Percentiles rank a stretch among this genome's conserved stretches.
Evolutionary conservation across 2,329 filamentous ascomycete genomes (phyloP).

Genomic region (Tolypocladium album): DNA sequence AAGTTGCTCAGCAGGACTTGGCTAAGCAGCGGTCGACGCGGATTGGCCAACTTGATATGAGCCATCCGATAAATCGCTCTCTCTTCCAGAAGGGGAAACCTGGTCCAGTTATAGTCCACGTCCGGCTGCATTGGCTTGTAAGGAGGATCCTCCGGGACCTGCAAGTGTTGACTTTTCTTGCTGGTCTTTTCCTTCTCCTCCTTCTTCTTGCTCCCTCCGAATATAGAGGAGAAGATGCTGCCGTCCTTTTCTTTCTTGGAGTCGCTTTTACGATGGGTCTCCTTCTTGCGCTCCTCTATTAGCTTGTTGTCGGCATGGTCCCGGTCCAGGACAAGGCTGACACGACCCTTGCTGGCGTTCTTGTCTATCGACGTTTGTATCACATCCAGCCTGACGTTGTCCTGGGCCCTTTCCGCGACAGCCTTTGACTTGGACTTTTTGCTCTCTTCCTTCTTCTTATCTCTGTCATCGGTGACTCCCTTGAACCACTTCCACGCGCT

Average conservation of each 20-base stretch:
- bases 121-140: constrained; percentile 69
- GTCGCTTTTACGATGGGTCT: constrained; percentile 62
- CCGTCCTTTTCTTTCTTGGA: constrained; percentile 88
- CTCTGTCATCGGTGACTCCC: constrained; percentile 62
- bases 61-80: constrained; percentile 97
- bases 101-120: constrained; percentile 90
- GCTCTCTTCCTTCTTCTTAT: constrained; percentile 46
- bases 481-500: constrained; percentile 62
- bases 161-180: constrained; percentile 65
- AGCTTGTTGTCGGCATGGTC: constrained; percentile 61
- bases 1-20: constrained; percentile 97
- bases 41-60: constrained; percentile 98
- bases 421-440: constrained; percentile 58
- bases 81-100: constrained; percentile 92
- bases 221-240: constrained; percentile 88
- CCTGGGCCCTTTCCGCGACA: constrained; percentile 50
- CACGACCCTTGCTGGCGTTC: constrained; percentile 53
- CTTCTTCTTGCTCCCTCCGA: constrained; percentile 84
- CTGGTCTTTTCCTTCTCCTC: constrained; percentile 61
- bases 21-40: constrained; percentile 79
- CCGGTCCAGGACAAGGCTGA: constrained; percentile 76
- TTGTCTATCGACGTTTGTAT: constrained; percentile 80
- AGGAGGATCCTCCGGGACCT: constrained; percentile 68
- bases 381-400: constrained; percentile 75
- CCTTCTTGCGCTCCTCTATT: constrained; percentile 74